A percentile compares a stretch with the other conserved stretches of the same genome.
phyloP scores from a whole-genome alignment of 1,139 yeast species.

The Geotrichum armillariae region DNA sequence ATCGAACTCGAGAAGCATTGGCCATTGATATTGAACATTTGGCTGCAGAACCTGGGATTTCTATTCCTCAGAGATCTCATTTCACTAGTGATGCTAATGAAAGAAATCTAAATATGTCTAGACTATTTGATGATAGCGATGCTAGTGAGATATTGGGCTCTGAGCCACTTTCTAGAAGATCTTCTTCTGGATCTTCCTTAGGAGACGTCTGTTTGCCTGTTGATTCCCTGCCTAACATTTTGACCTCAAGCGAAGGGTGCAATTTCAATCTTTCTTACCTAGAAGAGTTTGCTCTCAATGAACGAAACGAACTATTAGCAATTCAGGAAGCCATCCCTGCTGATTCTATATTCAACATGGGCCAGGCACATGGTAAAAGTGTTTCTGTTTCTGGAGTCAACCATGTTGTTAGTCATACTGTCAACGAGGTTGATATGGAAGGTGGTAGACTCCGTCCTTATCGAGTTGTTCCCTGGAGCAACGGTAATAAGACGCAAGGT shows the following conservation, averaged over 20 bases:
- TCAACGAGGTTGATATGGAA: conserved; percentile 27
- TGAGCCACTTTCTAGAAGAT: conserved; percentile 73
- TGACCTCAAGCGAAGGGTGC: conserved; percentile 37
- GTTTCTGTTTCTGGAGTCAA: conserved; percentile 34
- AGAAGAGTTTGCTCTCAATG: conserved; percentile 75
- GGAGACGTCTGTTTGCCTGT: conserved; percentile 88
- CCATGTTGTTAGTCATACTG: conserved; percentile 22
- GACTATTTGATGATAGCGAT: conserved; percentile 9
- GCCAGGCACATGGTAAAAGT: neutral
- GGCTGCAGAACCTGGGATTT: neutral
- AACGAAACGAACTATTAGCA: conserved; percentile 48
- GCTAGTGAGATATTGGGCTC: conserved; percentile 40
- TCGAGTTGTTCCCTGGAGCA: conserved; percentile 16
- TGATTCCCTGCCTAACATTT: conserved; percentile 49
- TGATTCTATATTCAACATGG: conserved; percentile 25
- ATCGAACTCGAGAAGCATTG: conserved; percentile 5
- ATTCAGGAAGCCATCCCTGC: conserved; percentile 44
- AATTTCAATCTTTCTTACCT: conserved; percentile 77
- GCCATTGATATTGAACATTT: conserved; percentile 17
- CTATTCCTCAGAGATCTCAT: conserved; percentile 6
- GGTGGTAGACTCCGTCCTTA: conserved; percentile 18
- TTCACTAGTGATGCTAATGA: neutral
- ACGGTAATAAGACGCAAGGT: conserved; percentile 1
- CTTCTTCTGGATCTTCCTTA: conserved; percentile 71
- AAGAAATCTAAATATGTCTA: neutral